Conservation (phyloP, 306 rosid species). For the Leucaena leucocephala region DNA sequence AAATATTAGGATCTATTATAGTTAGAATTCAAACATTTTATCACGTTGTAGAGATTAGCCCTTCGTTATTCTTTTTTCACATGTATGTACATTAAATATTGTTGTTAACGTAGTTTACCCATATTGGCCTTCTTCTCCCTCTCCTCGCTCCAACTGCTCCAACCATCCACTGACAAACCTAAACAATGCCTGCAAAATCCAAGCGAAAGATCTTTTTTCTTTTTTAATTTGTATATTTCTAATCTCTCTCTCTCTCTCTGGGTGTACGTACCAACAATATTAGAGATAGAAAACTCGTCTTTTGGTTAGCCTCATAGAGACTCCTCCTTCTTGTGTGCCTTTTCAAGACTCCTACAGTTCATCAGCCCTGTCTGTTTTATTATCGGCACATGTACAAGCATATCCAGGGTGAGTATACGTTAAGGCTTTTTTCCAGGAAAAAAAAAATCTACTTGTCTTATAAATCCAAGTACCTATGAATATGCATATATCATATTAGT, state of each 20-base stretch:
- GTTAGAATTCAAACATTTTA: too few species aligned
- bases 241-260: not conserved
- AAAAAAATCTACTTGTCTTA: too few species aligned
- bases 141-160: too few species aligned
- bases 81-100: not conserved
- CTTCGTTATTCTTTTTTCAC: too few species aligned
- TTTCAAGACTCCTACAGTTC: not conserved
- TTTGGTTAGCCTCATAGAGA: conserved; percentile 28
- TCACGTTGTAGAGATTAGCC: too few species aligned
- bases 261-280: not conserved
- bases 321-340: not conserved
- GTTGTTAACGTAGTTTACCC: not conserved
- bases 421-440: not conserved
- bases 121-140: not conserved
- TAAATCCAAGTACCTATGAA: not conserved
- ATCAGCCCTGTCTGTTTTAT: not conserved
- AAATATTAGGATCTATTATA: too few species aligned
- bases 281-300: not conserved
- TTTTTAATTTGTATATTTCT: not conserved
- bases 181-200: not conserved
- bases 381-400: not conserved
- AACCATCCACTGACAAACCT: not conserved
- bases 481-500: not conserved
- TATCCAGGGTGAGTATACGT: not conserved
- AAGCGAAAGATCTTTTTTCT: not conserved